These are phyloP conservation scores for Platanthera guangdongensis DNA, from an alignment of 106 monocot species.

Conservation along the genomic window DNA sequence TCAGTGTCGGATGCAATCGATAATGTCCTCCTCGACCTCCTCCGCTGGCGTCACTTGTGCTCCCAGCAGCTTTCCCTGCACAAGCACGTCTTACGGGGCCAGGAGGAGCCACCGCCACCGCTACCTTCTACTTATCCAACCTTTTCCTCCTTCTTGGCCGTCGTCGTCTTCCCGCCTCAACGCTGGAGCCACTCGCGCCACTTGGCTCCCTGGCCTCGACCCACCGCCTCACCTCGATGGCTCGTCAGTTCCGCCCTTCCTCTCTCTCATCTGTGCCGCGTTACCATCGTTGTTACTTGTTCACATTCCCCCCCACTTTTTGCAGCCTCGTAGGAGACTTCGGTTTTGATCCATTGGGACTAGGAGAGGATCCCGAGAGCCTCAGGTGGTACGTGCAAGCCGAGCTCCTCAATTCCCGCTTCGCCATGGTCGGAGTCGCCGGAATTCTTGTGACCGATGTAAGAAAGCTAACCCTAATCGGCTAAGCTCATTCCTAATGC, in stretches of 20 bases:
- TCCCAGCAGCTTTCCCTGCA: no score
- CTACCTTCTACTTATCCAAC: not conserved
- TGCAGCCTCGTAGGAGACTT: constrained; percentile 50
- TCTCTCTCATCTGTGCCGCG: not conserved
- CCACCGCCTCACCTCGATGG: constrained; percentile 77
- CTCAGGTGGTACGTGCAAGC: constrained; percentile 84
- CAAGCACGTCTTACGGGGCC: no score
- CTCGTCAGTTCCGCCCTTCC: constrained; percentile 27
- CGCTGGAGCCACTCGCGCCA: constrained; percentile 35
- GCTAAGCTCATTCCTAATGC: no score
- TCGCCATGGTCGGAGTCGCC: constrained; percentile 79
- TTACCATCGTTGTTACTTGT: not conserved
- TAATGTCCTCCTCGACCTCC: no score
- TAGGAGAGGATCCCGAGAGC: constrained; percentile 63
- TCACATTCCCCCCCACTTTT: not conserved
- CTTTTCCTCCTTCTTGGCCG: not conserved
- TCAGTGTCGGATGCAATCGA: no score
- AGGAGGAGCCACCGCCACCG: no score
- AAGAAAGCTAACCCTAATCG: constrained; percentile 10
- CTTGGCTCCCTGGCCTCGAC: constrained; percentile 82
- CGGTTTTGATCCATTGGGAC: constrained; percentile 67
- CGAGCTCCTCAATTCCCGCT: constrained; percentile 77
- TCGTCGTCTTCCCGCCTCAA: not conserved
- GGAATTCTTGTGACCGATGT: constrained; percentile 79
- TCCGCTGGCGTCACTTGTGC: no score